A percentile compares a stretch with the other conserved stretches of the same genome.
Conservation (phyloP, 768 basidiomycete genomes). For the Psilocybe sp. region DNA sequence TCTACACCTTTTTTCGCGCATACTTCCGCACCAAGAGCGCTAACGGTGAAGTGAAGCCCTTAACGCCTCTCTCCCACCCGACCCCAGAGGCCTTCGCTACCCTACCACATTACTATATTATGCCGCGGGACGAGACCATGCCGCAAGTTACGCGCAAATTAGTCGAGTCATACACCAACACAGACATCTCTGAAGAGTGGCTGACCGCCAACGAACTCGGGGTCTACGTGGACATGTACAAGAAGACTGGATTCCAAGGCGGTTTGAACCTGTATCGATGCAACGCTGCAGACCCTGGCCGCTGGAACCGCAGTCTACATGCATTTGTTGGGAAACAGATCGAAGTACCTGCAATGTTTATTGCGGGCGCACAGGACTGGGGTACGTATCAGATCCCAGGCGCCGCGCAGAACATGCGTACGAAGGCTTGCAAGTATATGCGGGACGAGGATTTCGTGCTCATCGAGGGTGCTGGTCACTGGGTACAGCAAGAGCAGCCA, state of each 20-base stretch:
- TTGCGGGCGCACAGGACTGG: constrained; percentile 59
- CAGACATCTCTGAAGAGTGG: constrained; percentile 36
- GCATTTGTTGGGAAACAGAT: constrained; percentile 46
- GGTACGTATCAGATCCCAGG: constrained; percentile 56
- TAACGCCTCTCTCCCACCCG: constrained; percentile 31
- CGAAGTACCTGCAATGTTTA: constrained; percentile 53
- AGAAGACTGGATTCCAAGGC: constrained; percentile 60
- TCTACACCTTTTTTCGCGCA: constrained; percentile 46
- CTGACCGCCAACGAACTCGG: constrained; percentile 44
- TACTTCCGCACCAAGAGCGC: constrained; percentile 62
- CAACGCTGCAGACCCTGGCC: constrained; percentile 25
- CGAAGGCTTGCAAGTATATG: constrained; percentile 32
- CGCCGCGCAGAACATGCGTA: constrained; percentile 42
- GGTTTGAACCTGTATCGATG: constrained; percentile 57
- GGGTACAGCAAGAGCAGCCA: constrained; percentile 59
- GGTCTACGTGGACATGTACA: constrained; percentile 48
- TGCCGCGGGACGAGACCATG: constrained; percentile 55
- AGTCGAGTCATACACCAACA: constrained; percentile 28
- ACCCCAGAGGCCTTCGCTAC: constrained; percentile 32
- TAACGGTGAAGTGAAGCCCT: constrained; percentile 42
- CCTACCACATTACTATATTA: constrained; percentile 61
- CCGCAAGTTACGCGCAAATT: constrained; percentile 36
- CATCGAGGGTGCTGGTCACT: constrained; percentile 57
- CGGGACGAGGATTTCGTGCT: constrained; percentile 45
- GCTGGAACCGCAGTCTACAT: constrained; percentile 36